phyloP scores from a whole-genome alignment of 768 basidiomycete species.

The Phylloporus arenicola region DNA sequence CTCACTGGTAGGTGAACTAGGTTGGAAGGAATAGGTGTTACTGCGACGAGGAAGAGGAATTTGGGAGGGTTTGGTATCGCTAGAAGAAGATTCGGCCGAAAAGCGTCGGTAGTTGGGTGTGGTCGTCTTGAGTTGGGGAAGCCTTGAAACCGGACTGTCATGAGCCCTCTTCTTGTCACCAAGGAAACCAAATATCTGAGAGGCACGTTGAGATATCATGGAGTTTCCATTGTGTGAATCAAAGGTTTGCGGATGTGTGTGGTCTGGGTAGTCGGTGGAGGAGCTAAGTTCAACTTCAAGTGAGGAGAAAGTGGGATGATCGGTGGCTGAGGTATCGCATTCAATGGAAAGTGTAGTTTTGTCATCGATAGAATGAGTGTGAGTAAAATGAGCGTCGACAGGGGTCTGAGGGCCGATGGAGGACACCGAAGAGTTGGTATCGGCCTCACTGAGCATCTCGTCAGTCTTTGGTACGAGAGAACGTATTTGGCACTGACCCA shows the following conservation, averaged over 20 bases:
- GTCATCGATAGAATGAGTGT: slow-evolving; percentile 34
- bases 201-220: slow-evolving; percentile 60
- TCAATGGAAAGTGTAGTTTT: slow-evolving; percentile 41
- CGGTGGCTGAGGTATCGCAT: slow-evolving; percentile 38
- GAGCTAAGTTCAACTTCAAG: slow-evolving; percentile 70
- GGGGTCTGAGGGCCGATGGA: slow-evolving; percentile 55
- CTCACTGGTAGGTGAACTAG: slow-evolving; percentile 7
- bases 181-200: slow-evolving; percentile 71
- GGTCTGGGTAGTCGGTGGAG: slow-evolving; percentile 34
- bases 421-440: slow-evolving; percentile 37
- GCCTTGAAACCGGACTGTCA: slow-evolving; percentile 31
- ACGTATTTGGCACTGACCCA: slow-evolving; percentile 38
- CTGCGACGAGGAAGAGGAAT: slow-evolving; percentile 12
- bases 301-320: slow-evolving; percentile 51
- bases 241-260: slow-evolving; percentile 7
- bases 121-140: slow-evolving; percentile 28
- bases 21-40: slow-evolving; percentile 11
- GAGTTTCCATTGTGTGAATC: slow-evolving; percentile 36
- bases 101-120: slow-evolving; percentile 16
- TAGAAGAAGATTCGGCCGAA: slow-evolving; percentile 20
- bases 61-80: slow-evolving; percentile 22
- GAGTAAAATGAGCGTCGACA: slow-evolving; percentile 34
- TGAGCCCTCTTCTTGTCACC: slow-evolving; percentile 41
- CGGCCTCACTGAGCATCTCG: slow-evolving; percentile 37
- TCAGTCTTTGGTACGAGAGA: slow-evolving; percentile 7